Conservation (phyloP, 1,284 basidiomycete genomes). For the Cryptococcus sp. region DNA sequence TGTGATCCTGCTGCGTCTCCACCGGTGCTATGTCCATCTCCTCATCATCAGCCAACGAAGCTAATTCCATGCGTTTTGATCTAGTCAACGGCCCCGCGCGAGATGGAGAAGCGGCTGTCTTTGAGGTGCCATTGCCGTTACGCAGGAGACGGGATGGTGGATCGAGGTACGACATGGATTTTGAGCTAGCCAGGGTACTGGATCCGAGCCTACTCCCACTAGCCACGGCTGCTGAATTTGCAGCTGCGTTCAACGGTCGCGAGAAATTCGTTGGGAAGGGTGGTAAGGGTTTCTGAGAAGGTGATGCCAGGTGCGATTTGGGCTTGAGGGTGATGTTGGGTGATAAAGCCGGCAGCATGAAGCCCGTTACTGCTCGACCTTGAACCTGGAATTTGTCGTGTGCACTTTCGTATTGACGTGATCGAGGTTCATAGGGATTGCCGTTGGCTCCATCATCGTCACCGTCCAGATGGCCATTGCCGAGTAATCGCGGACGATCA, state of each 20-base stretch:
- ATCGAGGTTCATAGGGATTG: too few species aligned
- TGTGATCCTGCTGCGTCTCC: conserved; percentile 2
- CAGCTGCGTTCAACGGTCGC: conserved; percentile 16
- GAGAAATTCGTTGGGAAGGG: conserved; percentile 28
- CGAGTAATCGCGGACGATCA: neutral
- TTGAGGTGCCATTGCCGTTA: conserved; percentile 4
- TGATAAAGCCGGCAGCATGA: conserved; percentile 40
- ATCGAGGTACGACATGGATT: conserved; percentile 45
- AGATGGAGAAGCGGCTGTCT: conserved; percentile 4
- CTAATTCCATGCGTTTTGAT: conserved; percentile 31
- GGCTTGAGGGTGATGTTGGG: conserved; percentile 32
- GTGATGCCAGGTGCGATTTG: conserved; percentile 14
- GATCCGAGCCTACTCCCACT: neutral
- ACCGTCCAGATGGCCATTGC: neutral
- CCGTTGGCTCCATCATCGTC: conserved; percentile 14
- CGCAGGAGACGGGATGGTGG: conserved; percentile 33
- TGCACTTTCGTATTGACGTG: conserved; percentile 12
- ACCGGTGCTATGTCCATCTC: conserved; percentile 13
- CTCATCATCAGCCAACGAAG: conserved; percentile 19
- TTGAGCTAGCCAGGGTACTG: conserved; percentile 18
- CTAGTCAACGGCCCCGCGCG: conserved; percentile 22
- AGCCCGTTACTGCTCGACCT: conserved; percentile 31
- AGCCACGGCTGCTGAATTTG: too few species aligned
- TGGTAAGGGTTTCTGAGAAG: conserved; percentile 3
- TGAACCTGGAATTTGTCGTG: conserved; percentile 10